phyloP scores from a whole-genome alignment of 2,329 filamentous ascomycete species.

The Penicillium rolfsii region DNA sequence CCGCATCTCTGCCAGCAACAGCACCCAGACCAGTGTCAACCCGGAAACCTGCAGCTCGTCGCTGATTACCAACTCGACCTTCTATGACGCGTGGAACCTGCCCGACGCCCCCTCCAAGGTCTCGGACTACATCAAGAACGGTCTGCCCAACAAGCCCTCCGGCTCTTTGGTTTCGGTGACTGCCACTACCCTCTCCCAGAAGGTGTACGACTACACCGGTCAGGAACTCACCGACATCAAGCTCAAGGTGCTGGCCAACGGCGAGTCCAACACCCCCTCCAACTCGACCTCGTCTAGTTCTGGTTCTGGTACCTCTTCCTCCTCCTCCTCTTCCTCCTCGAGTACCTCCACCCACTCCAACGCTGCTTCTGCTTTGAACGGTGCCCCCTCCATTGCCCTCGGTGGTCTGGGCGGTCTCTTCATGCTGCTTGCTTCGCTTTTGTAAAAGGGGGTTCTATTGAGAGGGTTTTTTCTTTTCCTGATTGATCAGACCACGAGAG shows the following conservation, averaged over 20 bases:
- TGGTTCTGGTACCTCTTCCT: constrained; percentile 11
- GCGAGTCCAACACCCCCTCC: constrained; percentile 58
- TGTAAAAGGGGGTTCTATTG: constrained; percentile 27
- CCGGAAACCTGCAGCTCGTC: constrained; percentile 67
- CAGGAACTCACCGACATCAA: constrained; percentile 64
- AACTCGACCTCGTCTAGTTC: constrained; percentile 18
- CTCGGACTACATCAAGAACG: constrained; percentile 73
- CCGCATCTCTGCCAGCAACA: constrained; percentile 65
- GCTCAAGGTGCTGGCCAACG: constrained; percentile 57
- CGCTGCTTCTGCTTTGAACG: constrained; percentile 31
- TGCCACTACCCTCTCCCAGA: constrained; percentile 58
- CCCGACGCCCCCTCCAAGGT: constrained; percentile 70
- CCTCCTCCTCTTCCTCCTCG: constrained; percentile 14
- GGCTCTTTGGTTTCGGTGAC: constrained; percentile 67
- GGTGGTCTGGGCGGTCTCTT: constrained; percentile 34
- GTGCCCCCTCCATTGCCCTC: constrained; percentile 26
- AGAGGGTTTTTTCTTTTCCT: neutral
- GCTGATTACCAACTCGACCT: constrained; percentile 68
- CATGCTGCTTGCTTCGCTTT: constrained; percentile 33
- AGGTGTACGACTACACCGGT: constrained; percentile 61
- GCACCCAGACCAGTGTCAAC: constrained; percentile 56
- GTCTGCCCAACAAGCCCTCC: constrained; percentile 65
- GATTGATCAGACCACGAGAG: neutral
- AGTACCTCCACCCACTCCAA: constrained; percentile 18
- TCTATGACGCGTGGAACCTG: constrained; percentile 79